Base-by-base conservation (phyloP, 805 yeast species). In the Pichia exigua region DNA sequence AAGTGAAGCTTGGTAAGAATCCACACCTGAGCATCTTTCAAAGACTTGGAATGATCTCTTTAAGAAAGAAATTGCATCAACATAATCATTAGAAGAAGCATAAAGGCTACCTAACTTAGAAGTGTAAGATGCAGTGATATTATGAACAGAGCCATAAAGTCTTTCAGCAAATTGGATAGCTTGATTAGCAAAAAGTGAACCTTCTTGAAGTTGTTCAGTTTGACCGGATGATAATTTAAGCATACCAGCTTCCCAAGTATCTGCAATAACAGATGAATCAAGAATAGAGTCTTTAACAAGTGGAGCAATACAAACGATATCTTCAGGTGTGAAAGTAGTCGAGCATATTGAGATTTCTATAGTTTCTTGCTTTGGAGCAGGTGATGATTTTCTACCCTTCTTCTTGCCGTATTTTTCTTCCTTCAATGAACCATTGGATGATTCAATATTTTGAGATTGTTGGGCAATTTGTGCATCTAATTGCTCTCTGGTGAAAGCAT, bases 11-110 rank as follows among this genome's bases (percentile, higher is more conserved):
- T 89, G 92, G 61, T 78, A 79, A 15, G 94, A 79, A 63, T 92
- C 98, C 56, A 82, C 67, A 55, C 99, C 99, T 48, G 73, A 67
- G 13, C 82, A 75, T 69, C 98, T 82, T 73, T 92, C 98, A 54
- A 83, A 75, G 54, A 90, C 79, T 41, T 80, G 72, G 55, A 82
- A 76, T 2, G 96, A 80, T 64, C 83, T 59, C 94, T 80, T 18
- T 83, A 78, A 57, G 79, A 71, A 13, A 74, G 76, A 3, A n/a
- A 44, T 30, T 15, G 54, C 35, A 32, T 49, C 44, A 24, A 30
- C 44, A 32, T 46, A 42, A 18, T 49, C 53, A 28, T 49, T 49
- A 4, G 50, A 41, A 4, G 52, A n/a, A 11, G 52, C 47, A 30
- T 48, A 53, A 20, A 55, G 45, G 18, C 39, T 28, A 15, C 95